phyloP scores from a whole-genome alignment of 805 yeast genomes.

The Candida sanyiensis region DNA sequence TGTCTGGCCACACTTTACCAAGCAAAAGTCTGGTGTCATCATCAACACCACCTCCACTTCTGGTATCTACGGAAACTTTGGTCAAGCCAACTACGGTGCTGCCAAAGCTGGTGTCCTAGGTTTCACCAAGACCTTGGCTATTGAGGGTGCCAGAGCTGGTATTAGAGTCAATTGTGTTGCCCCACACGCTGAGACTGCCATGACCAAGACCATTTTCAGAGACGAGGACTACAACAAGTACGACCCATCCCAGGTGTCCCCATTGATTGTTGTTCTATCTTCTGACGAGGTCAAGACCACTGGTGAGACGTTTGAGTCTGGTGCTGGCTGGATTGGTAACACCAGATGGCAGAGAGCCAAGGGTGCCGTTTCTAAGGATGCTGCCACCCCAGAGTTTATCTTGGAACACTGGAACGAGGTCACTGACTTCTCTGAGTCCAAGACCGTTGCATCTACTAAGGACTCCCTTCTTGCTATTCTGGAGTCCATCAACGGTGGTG shows the following conservation, averaged over 20 bases:
- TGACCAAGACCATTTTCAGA: constrained; percentile 85
- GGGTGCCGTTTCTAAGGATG: constrained; percentile 60
- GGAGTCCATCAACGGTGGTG: constrained; percentile 47
- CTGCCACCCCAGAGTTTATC: constrained; percentile 60
- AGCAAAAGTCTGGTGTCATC: constrained; percentile 76
- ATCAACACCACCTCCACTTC: constrained; percentile 92
- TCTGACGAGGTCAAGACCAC: constrained; percentile 62
- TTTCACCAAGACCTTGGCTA: constrained; percentile 76
- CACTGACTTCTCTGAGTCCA: constrained; percentile 53
- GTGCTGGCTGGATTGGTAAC: constrained; percentile 94
- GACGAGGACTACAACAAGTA: constrained; percentile 76
- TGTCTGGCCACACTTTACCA: constrained; percentile 85
- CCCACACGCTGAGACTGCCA: constrained; percentile 97
- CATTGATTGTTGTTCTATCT: constrained; percentile 74
- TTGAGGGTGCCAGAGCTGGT: constrained; percentile 79
- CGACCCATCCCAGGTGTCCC: constrained; percentile 87
- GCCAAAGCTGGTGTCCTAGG: constrained; percentile 90
- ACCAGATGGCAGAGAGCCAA: constrained; percentile 93
- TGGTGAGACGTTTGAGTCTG: constrained; percentile 86
- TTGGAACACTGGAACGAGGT: constrained; percentile 61
- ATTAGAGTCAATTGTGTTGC: constrained; percentile 82
- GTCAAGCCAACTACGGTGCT: constrained; percentile 93
- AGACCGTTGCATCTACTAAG: constrained; percentile 53
- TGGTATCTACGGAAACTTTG: constrained; percentile 96
- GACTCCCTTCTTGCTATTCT: constrained; percentile 81